These are phyloP conservation scores for Neoarthrinium moseri DNA, from an alignment of 2,329 filamentous ascomycete species.

Conservation along the genomic window DNA sequence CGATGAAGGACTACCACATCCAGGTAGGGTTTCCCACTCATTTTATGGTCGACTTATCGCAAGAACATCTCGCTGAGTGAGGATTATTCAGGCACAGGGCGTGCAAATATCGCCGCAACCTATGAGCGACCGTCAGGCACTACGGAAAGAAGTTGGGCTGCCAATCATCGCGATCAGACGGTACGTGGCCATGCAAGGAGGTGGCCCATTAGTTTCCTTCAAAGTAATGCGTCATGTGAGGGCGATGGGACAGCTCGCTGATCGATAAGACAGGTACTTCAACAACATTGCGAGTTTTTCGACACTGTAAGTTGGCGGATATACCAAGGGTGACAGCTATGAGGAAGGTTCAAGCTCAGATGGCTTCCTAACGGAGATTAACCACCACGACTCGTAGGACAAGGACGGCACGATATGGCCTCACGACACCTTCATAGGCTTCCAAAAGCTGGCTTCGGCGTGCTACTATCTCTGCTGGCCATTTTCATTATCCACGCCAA, in stretches of 20 bases:
- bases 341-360: no score
- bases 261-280: conserved; percentile 35
- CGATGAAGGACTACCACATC: conserved; percentile 23
- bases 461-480: conserved; percentile 40
- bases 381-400: conserved; percentile 28
- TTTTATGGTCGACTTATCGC: not conserved
- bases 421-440: conserved; percentile 46
- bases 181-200: no score
- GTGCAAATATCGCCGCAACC: conserved; percentile 33
- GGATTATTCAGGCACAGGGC: conserved; percentile 24
- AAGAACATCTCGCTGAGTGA: not conserved
- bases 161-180: conserved; percentile 28
- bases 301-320: conserved; percentile 35
- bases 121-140: conserved; percentile 33
- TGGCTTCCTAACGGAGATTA: no score
- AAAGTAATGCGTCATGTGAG: not conserved
- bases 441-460: conserved; percentile 43
- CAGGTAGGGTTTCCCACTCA: conserved; percentile 16
- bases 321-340: no score
- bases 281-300: conserved; percentile 53
- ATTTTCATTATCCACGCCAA: conserved; percentile 46
- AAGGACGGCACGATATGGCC: conserved; percentile 53
- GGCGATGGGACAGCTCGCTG: not conserved
- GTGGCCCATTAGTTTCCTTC: not conserved
- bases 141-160: conserved; percentile 28